Conservation (phyloP, 257 asterid species). For the Henckelia pumila region DNA sequence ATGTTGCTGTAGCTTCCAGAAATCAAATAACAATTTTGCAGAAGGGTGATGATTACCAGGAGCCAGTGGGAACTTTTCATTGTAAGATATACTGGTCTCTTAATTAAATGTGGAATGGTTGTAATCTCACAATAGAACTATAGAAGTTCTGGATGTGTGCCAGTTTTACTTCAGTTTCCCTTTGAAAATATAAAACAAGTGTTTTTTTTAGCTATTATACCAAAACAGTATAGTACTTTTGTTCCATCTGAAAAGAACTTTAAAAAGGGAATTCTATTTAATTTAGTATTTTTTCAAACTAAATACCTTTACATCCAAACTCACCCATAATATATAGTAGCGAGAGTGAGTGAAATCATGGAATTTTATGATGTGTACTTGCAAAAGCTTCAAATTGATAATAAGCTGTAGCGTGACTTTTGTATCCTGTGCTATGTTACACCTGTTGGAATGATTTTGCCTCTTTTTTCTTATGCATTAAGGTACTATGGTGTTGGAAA, state of each 20-base stretch:
- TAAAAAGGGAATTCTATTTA: neutral
- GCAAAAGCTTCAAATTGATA: neutral
- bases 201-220: too few relatives aligned
- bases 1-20: slow-evolving; percentile 79
- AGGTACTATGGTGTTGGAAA: too few relatives aligned
- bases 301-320: neutral
- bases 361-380: neutral
- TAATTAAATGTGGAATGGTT: neutral
- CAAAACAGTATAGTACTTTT: neutral
- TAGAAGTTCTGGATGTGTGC: too few relatives aligned
- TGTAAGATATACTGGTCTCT: slow-evolving; percentile 54
- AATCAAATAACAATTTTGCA: slow-evolving; percentile 70
- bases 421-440: too few relatives aligned
- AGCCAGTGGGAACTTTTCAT: slow-evolving; percentile 71
- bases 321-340: neutral
- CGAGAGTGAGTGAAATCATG: neutral
- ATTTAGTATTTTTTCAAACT: neutral
- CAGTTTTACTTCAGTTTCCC: neutral
- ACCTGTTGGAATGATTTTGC: too few relatives aligned
- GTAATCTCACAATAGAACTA: neutral
- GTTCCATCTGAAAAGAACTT: neutral
- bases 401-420: too few relatives aligned
- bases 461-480: too few relatives aligned
- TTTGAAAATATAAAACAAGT: too few relatives aligned
- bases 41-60: slow-evolving; percentile 78